phyloP scores from a whole-genome alignment of 2,329 filamentous ascomycete species.

The Epicoccum nigrum region DNA sequence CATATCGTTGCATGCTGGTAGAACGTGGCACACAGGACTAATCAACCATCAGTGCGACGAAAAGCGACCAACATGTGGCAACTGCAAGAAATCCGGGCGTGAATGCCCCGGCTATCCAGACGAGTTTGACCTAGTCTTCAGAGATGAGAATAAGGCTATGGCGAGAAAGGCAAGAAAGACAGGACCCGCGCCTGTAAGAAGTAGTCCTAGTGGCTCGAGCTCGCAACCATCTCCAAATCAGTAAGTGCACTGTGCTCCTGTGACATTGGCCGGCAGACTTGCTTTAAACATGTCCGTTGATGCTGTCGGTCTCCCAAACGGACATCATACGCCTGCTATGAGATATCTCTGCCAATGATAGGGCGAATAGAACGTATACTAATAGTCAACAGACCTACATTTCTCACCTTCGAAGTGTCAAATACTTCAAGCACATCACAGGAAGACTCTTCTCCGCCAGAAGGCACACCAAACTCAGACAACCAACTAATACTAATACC shows the following conservation, averaged over 20 bases:
- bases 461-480: conserved; percentile 7
- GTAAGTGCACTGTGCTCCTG: conserved; percentile 23
- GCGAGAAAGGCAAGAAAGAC: conserved; percentile 64
- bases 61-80: conserved; percentile 44
- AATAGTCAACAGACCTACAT: conserved; percentile 1
- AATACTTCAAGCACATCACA: neutral
- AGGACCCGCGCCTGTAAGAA: conserved; percentile 23
- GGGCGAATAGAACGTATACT: neutral
- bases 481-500: conserved; percentile 32
- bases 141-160: conserved; percentile 73
- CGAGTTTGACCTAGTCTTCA: conserved; percentile 74
- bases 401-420: conserved; percentile 6
- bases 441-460: neutral
- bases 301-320: too few species aligned
- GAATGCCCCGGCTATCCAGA: conserved; percentile 55
- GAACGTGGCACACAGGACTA: conserved; percentile 7
- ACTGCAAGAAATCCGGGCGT: conserved; percentile 43
- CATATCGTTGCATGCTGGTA: neutral
- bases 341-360: too few species aligned
- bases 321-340: too few species aligned
- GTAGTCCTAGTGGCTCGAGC: conserved; percentile 24
- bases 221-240: conserved; percentile 40
- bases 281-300: too few species aligned
- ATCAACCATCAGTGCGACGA: conserved; percentile 41
- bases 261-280: neutral